Base-by-base conservation (phyloP, 2,329 filamentous ascomycete species). In the Fusarium sacchari region DNA sequence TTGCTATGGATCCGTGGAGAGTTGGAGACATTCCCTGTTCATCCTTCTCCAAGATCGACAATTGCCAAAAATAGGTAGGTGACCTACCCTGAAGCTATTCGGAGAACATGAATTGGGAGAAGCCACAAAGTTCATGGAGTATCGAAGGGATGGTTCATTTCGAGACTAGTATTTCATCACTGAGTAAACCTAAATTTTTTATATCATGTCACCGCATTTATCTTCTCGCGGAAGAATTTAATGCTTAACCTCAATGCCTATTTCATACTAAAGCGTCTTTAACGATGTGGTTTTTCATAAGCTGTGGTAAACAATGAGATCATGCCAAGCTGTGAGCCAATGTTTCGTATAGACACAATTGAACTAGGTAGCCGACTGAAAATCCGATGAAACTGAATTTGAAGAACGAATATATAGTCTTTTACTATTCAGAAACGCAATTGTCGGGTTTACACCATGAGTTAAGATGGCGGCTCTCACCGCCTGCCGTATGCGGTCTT, bases 1-100 rank as follows among this genome's bases (percentile, higher is more conserved):
- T 40, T 34, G n/a, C 26, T 28, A 69, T 65, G 65, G 59, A 47
- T 42, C 64, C 58, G 28, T 58, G 58, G 65, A 69, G n/a, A 69
- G 20, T 60, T 67, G 64, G 52, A 67, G 64, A 64, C 18, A 26
- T 64, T 52, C 36, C 59, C 28, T 59, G 52, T 53, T 62, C 40
- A 69, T 69, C 67, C 22, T 69, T 64, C 50, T 64, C 67, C 26
- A 61, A 39, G 28, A 24, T 36, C 34, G 47, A 61, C 11, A 36
- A 26, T 34, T 37, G 43, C 36, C 18, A 34, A 32, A 60, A 22
- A 67, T 32, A 36, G 32, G 49, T 36, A 52, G 49, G 32, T 52
- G 26, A 3, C 34, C 24, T 68, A 69, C 65, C 66, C 65, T 69
- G n/a, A 26, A 69, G 34, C 39, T 14, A 36, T 20, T 30, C 14